phyloP scores from a whole-genome alignment of 2,329 filamentous ascomycete species.

The Lasiodiplodia sp. region DNA sequence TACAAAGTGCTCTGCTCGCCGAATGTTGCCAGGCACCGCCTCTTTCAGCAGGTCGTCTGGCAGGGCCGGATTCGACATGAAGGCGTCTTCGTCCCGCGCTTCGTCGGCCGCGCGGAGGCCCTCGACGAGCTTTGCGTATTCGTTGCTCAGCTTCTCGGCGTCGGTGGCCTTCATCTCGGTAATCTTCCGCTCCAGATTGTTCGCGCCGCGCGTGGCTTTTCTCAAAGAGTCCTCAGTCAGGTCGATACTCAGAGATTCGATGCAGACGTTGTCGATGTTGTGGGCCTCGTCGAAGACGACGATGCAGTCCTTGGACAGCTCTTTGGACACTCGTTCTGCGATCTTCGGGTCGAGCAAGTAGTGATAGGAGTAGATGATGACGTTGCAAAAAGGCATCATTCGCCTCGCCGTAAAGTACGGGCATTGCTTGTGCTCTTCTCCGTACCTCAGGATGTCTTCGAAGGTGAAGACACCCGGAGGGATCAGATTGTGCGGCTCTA shows the following conservation, averaged over 20 bases:
- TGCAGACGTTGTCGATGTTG: constrained; percentile 99
- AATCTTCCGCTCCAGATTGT: constrained; percentile 90
- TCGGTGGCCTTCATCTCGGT: constrained; percentile 95
- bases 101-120: constrained; percentile 88
- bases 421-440: constrained; percentile 95
- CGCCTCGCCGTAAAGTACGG: constrained; percentile 95
- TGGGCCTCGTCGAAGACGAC: constrained; percentile 99
- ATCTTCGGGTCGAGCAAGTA: constrained; percentile 98
- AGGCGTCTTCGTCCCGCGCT: constrained; percentile 89
- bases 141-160: constrained; percentile 89
- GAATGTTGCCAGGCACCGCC: constrained; percentile 94
- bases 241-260: constrained; percentile 95
- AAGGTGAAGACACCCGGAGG: constrained; percentile 96
- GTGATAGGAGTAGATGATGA: constrained; percentile 99
- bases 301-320: constrained; percentile 97
- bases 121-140: constrained; percentile 95
- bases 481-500: constrained; percentile 93
- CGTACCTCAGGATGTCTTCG: constrained; percentile 85
- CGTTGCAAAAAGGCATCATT: constrained; percentile 99
- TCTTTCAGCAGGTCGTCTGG: constrained; percentile 95
- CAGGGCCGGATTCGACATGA: constrained; percentile 94
- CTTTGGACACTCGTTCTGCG: constrained; percentile 90
- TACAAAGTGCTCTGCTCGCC: constrained; percentile 94
- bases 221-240: constrained; percentile 93
- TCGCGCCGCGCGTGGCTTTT: constrained; percentile 87